Evolutionary conservation across 768 basidiomycete species (phyloP).

Genomic region (Pisolithus microcarpus): DNA sequence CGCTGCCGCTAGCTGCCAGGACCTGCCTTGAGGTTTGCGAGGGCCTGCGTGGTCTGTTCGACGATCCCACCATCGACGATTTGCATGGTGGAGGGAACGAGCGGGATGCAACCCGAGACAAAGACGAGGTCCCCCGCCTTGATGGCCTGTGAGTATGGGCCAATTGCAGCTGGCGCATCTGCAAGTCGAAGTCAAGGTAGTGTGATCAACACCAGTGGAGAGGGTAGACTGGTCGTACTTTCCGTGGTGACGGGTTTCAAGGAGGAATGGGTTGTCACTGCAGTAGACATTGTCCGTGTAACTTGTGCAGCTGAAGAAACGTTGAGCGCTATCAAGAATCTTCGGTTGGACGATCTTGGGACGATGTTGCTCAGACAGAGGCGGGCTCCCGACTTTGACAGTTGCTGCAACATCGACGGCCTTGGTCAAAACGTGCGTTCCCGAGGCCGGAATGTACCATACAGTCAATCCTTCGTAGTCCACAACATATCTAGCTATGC

Average conservation of each 20-base stretch:
- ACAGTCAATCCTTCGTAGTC: too few relatives aligned
- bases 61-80: constrained; percentile 71
- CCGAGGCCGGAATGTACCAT: too few relatives aligned
- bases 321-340: background rate
- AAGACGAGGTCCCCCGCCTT: constrained; percentile 81
- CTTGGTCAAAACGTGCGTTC: too few relatives aligned
- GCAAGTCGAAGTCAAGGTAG: constrained; percentile 1
- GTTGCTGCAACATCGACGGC: background rate
- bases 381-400: constrained; percentile 3
- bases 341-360: background rate
- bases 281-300: constrained; percentile 19
- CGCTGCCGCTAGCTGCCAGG: constrained; percentile 75
- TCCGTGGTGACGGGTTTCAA: constrained; percentile 30
- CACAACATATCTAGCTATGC: too few relatives aligned
- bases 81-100: constrained; percentile 65
- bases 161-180: constrained; percentile 76
- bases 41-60: constrained; percentile 73
- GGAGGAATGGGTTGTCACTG: constrained; percentile 29
- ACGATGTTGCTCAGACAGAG: background rate
- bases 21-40: constrained; percentile 83
- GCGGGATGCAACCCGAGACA: constrained; percentile 81
- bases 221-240: constrained; percentile 9
- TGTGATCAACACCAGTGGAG: background rate
- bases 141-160: constrained; percentile 86
- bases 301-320: background rate